Evolutionary conservation across 441 rosid species (phyloP), one percentile per base, ranked within the genome.

Genomic region (Jatropha podagrica): DNA sequence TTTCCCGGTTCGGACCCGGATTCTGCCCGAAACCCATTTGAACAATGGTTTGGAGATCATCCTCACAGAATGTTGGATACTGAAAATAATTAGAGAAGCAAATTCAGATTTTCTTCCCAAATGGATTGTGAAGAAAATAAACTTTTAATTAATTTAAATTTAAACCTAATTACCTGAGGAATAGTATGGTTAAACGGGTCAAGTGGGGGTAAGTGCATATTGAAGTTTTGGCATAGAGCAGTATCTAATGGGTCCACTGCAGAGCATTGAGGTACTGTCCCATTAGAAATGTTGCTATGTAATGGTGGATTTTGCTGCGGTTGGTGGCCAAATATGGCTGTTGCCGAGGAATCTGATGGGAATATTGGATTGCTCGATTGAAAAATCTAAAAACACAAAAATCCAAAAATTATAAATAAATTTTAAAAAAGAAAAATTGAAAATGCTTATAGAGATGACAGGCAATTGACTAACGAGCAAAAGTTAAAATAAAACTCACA

Each of bases 41-140:
- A 71, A 93, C 92, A 71, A 95, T 77, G 78, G 88, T 87, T 68
- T 90, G 95, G 71, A 95, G 83, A 76, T 95, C 98, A 78, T 86
- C 96, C 72, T 89, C 93, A 40, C 85, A 78, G 75, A 88, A 90
- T 60, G 83, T 77, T 77, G 82, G 82, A 70, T 74, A 82, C 91
- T 91, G 85, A 20, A 81, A 55, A 80, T 1, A 52, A 44, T 27
- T 60, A 60, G 17, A 65, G 40, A 42, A 27, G n/a, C 41, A 62
- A 18, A 37, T 38, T 66, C 10, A 69, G 69, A 52, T 32, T 32
- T 32, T 32, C 32, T 32, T 32, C 32, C 32, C 1, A 32, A 32
- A 32, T 32, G 2, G 32, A 0, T 32, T 32, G 32, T 2, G 32
- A 32, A 32, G 32, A 32, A 32, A 32, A 32, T 32, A 32, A 1